Evolutionary conservation across 768 basidiomycete genomes (phyloP).

Genomic region (Dendrothele bispora): DNA sequence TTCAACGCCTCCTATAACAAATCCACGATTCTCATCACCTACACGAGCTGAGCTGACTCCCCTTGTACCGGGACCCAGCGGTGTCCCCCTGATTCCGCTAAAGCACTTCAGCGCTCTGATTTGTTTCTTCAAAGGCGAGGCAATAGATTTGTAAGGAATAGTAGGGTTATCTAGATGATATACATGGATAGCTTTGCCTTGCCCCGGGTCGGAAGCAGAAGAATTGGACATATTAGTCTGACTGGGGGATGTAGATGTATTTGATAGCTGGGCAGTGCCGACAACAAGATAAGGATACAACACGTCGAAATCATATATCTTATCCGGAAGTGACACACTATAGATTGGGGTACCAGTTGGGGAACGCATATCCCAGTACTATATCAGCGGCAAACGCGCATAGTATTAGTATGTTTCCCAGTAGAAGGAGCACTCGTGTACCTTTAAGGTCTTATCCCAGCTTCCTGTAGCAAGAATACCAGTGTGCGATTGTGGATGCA

Average conservation of each 20-base stretch:
- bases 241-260: too few relatives aligned
- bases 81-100: too few relatives aligned
- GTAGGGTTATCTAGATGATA: conserved; percentile 86
- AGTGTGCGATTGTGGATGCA: conserved; percentile 66
- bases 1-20: conserved; percentile 84
- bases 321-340: conserved; percentile 78
- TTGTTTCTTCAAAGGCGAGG: conserved; percentile 91
- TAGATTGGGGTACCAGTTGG: conserved; percentile 74
- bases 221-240: too few relatives aligned
- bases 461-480: conserved; percentile 91
- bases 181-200: conserved; percentile 85
- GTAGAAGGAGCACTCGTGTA: conserved; percentile 34
- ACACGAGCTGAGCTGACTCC: too few relatives aligned
- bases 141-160: conserved; percentile 70
- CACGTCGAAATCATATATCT: conserved; percentile 87
- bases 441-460: conserved; percentile 98
- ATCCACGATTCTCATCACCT: conserved; percentile 70
- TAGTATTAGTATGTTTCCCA: background rate
- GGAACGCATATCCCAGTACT: conserved; percentile 93
- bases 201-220: too few relatives aligned
- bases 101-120: conserved; percentile 84
- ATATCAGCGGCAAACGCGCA: conserved; percentile 7
- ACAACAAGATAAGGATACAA: conserved; percentile 85
- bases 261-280: conserved; percentile 91
- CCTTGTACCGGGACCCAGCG: too few relatives aligned